These are phyloP conservation scores for Alternaria sp. DNA, from an alignment of 2,329 filamentous ascomycete species.

Conservation along the genomic window DNA sequence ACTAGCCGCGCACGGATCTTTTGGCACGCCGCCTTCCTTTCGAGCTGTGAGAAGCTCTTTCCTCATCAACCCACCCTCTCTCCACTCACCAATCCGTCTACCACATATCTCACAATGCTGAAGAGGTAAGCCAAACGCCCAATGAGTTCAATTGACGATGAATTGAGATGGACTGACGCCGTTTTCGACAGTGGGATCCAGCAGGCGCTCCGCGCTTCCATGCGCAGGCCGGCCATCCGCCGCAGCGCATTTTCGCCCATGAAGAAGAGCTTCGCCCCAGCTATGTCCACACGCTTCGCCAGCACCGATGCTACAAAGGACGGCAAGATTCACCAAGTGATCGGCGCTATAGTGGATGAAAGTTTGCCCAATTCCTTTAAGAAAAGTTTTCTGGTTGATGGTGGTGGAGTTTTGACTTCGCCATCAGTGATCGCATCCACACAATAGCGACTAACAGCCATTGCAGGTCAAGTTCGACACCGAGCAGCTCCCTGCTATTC, in stretches of 20 bases:
- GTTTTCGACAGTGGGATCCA: conserved; percentile 66
- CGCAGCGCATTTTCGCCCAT: conserved; percentile 61
- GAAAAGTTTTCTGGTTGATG: conserved; percentile 42
- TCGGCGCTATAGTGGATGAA: conserved; percentile 94
- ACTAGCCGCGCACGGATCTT: conserved; percentile 15
- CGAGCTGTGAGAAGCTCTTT: conserved; percentile 23
- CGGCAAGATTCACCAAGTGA: conserved; percentile 80
- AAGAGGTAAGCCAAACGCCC: conserved; percentile 60
- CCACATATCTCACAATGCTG: conserved; percentile 63
- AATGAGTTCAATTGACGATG: conserved; percentile 48
- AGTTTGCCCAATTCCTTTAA: no score
- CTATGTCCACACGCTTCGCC: conserved; percentile 67
- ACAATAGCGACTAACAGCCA: conserved; percentile 40
- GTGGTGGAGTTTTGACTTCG: conserved; percentile 17
- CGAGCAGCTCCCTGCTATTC: conserved; percentile 92
- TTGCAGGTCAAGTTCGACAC: conserved; percentile 94
- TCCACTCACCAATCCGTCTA: conserved; percentile 39
- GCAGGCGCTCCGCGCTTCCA: conserved; percentile 67
- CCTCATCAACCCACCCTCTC: conserved; percentile 35
- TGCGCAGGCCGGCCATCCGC: conserved; percentile 62
- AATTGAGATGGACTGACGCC: conserved; percentile 32
- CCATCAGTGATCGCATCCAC: conserved; percentile 41
- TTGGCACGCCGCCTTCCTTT: conserved; percentile 9
- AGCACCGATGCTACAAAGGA: conserved; percentile 62
- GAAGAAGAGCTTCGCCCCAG: conserved; percentile 64